phyloP scores from a whole-genome alignment of 345 rosid species.

The Chamaenerion angustifolium region DNA sequence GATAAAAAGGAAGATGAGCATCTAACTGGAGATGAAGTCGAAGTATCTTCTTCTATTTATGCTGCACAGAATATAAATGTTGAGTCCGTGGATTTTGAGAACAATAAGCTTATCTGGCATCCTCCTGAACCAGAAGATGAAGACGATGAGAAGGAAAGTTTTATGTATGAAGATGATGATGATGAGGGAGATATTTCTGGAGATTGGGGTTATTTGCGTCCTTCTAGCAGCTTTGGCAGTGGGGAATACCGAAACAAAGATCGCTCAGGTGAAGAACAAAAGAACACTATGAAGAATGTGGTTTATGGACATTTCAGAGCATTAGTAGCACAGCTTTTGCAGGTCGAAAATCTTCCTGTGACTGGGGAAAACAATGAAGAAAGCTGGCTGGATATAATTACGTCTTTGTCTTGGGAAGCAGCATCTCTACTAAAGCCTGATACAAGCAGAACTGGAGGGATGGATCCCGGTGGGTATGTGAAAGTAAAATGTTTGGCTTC shows the following conservation, averaged over 20 bases:
- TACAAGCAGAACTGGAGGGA: conserved; percentile 84
- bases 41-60: conserved; percentile 40
- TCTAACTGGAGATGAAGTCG: conserved; percentile 38
- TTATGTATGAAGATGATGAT: conserved; percentile 52
- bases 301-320: conserved; percentile 97
- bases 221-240: conserved; percentile 65
- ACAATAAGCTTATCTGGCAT: conserved; percentile 75
- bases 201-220: conserved; percentile 61
- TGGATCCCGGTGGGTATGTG: conserved; percentile 99
- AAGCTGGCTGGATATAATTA: conserved; percentile 84
- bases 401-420: conserved; percentile 94
- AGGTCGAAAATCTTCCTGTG: conserved; percentile 65
- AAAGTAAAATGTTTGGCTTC: conserved; percentile 96
- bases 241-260: conserved; percentile 57
- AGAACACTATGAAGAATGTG: conserved; percentile 72
- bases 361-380: conserved; percentile 48
- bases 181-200: conserved; percentile 55
- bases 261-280: conserved; percentile 61
- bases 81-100: conserved; percentile 85
- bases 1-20: conserved; percentile 37
- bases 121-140: conserved; percentile 98
- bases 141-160: conserved; percentile 76
- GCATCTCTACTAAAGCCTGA: conserved; percentile 90
- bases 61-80: conserved; percentile 29
- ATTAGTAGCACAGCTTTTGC: conserved; percentile 76